Percentiles rank a stretch among this genome's conserved stretches.
Conservation (phyloP, 805 yeast genomes). For the Metschnikowia corniflorae region DNA sequence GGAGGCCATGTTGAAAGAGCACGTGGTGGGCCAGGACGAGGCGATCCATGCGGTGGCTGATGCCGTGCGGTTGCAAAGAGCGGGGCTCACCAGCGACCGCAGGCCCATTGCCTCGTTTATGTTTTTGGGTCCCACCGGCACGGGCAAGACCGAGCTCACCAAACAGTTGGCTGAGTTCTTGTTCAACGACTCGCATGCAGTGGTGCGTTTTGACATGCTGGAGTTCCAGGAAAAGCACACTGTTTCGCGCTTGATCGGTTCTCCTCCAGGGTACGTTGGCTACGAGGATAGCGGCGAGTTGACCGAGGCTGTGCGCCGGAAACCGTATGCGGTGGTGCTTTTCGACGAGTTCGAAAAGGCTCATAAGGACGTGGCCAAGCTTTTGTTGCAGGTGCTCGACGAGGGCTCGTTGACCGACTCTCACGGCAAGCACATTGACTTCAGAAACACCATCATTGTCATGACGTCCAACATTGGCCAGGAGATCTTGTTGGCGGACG, state of each 20-base stretch:
- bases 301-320: slow-evolving; percentile 93
- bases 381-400: slow-evolving; percentile 86
- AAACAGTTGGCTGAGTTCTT: slow-evolving; percentile 88
- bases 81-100: slow-evolving; percentile 91
- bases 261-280: slow-evolving; percentile 98
- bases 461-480: slow-evolving; percentile 98
- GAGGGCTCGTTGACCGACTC: slow-evolving; percentile 95
- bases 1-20: slow-evolving; percentile 72
- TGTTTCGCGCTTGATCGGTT: slow-evolving; percentile 87
- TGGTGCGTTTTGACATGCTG: slow-evolving; percentile 94
- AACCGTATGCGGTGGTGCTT: slow-evolving; percentile 87
- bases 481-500: slow-evolving; percentile 72
- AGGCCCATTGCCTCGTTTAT: slow-evolving; percentile 95
- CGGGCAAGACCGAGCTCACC: slow-evolving; percentile 95
- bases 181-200: slow-evolving; percentile 83
- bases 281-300: slow-evolving; percentile 95
- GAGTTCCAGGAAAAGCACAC: slow-evolving; percentile 96
- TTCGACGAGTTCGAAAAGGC: slow-evolving; percentile 98
- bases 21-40: slow-evolving; percentile 94
- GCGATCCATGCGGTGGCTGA: slow-evolving; percentile 87
- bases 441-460: slow-evolving; percentile 89
- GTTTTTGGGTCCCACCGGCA: slow-evolving; percentile 98
- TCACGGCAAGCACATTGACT: slow-evolving; percentile 91
- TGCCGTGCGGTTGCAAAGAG: slow-evolving; percentile 94
- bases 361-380: slow-evolving; percentile 90